phyloP scores from a whole-genome alignment of 768 basidiomycete genomes.

The Ramaria rubella region DNA sequence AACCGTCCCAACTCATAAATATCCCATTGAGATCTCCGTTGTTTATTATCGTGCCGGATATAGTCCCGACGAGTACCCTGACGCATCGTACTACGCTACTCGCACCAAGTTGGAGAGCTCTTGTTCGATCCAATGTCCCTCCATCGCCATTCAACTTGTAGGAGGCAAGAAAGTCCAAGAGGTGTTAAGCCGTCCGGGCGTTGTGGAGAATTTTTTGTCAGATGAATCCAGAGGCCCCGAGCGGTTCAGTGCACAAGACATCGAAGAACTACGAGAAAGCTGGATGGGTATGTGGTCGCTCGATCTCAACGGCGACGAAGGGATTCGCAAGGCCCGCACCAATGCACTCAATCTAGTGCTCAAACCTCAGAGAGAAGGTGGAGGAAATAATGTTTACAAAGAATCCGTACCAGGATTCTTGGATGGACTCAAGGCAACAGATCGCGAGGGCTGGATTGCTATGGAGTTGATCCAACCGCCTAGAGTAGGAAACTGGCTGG shows the following conservation, averaged over 20 bases:
- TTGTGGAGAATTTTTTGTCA: conserved; percentile 67
- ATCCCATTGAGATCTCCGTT: conserved; percentile 64
- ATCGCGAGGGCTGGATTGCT: conserved; percentile 86
- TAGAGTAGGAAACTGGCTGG: conserved; percentile 60
- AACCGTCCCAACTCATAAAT: conserved; percentile 27
- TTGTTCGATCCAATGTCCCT: conserved; percentile 87
- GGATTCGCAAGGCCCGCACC: conserved; percentile 45
- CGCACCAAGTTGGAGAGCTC: conserved; percentile 78
- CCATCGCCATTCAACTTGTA: conserved; percentile 86
- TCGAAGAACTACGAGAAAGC: conserved; percentile 55
- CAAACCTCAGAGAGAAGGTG: conserved; percentile 97
- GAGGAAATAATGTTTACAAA: conserved; percentile 94
- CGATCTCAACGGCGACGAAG: conserved; percentile 32
- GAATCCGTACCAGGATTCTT: conserved; percentile 73
- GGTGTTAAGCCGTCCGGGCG: conserved; percentile 63
- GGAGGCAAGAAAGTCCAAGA: conserved; percentile 96
- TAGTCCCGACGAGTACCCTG: conserved; percentile 72
- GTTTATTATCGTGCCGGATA: conserved; percentile 93
- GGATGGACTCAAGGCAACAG: conserved; percentile 47
- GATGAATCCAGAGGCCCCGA: conserved; percentile 29
- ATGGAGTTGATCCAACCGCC: conserved; percentile 91
- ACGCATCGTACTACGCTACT: conserved; percentile 55
- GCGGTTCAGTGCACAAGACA: conserved; percentile 31
- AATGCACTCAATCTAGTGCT: conserved; percentile 62
- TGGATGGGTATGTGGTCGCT: conserved; percentile 92